phyloP scores from a whole-genome alignment of 2,329 filamentous ascomycete species.

The Aureobasidium vineae region DNA sequence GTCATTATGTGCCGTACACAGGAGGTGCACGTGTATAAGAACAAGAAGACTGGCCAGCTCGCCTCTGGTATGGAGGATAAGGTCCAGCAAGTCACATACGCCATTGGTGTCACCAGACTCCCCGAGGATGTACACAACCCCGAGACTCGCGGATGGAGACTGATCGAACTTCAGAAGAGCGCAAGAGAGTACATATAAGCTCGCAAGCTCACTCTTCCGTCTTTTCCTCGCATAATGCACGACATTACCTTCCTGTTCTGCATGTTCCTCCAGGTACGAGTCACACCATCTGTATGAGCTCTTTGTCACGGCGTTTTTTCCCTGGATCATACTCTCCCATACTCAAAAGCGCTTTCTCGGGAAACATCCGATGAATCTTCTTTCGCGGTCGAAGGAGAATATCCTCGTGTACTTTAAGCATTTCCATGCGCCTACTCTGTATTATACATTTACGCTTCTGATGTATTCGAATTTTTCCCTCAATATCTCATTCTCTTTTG shows the following conservation, averaged over 20 bases:
- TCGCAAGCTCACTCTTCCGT: neutral
- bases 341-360: slow-evolving; percentile 12
- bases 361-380: neutral
- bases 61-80: slow-evolving; percentile 98
- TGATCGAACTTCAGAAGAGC: slow-evolving; percentile 99
- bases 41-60: slow-evolving; percentile 83
- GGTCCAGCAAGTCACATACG: slow-evolving; percentile 97
- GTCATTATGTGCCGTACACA: slow-evolving; percentile 96
- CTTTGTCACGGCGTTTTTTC: slow-evolving; percentile 14
- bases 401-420: slow-evolving; percentile 20
- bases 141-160: slow-evolving; percentile 92
- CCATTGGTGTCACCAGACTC: slow-evolving; percentile 90
- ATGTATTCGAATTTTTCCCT: neutral
- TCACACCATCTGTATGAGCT: neutral
- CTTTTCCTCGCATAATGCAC: neutral
- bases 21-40: slow-evolving; percentile 95
- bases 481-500: neutral
- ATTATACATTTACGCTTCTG: slow-evolving; percentile 24
- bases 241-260: neutral
- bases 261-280: neutral
- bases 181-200: slow-evolving; percentile 79
- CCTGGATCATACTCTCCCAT: slow-evolving; percentile 19
- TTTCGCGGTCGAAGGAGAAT: neutral
- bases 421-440: slow-evolving; percentile 13
- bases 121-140: slow-evolving; percentile 96